These are phyloP conservation scores for Fraxinus ornus DNA, from an alignment of 305 asterid species.

Conservation along the genomic window DNA sequence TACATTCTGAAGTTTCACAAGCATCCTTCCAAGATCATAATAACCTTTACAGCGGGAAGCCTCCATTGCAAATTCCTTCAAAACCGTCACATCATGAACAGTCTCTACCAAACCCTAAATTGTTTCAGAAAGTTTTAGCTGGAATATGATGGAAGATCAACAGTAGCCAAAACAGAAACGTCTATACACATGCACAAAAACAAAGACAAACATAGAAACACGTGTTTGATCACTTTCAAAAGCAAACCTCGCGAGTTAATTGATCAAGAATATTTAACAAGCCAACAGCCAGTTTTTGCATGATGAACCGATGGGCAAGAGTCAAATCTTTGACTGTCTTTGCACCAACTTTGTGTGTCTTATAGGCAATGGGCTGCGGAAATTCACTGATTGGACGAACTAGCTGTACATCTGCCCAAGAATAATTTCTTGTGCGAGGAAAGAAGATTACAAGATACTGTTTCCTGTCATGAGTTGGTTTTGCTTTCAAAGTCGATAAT, in stretches of 20 bases:
- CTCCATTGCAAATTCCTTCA: constrained; percentile 92
- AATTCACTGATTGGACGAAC: constrained; percentile 79
- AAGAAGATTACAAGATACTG: constrained; percentile 92
- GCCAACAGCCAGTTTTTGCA: constrained; percentile 93
- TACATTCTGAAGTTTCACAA: constrained; percentile 84
- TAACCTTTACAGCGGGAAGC: constrained; percentile 84
- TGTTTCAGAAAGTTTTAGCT: constrained; percentile 28
- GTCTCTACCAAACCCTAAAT: constrained; percentile 77
- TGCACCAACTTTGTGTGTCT: constrained; percentile 74
- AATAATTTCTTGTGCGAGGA: constrained; percentile 91
- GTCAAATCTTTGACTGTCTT: constrained; percentile 82
- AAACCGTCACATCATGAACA: constrained; percentile 69
- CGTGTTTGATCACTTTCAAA: constrained; percentile 19
- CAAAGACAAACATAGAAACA: constrained; percentile 6
- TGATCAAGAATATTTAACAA: constrained; percentile 82
- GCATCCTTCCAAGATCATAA: constrained; percentile 89
- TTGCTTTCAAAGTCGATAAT: constrained; percentile 80
- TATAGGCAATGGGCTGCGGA: constrained; percentile 84
- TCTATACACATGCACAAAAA: constrained; percentile 7
- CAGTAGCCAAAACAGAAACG: constrained; percentile 11
- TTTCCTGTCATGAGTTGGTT: constrained; percentile 95
- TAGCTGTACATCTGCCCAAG: constrained; percentile 95
- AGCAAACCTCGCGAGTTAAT: constrained; percentile 78
- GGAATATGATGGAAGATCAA: constrained; percentile 22
- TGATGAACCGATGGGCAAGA: constrained; percentile 81